phyloP scores from a whole-genome alignment of 208 protist genomes.

The Crithidia thermophila region DNA sequence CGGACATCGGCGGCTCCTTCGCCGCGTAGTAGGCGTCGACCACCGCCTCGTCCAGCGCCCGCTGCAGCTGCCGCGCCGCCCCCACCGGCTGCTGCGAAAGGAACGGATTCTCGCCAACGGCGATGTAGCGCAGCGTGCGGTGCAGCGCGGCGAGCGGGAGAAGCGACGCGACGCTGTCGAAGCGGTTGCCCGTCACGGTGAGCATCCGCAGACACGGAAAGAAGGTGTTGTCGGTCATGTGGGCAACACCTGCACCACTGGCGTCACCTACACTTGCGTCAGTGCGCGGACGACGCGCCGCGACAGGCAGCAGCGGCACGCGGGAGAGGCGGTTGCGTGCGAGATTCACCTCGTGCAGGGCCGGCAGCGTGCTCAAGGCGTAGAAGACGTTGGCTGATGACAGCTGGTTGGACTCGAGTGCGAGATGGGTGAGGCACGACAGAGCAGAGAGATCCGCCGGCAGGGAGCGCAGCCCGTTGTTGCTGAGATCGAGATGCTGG shows the following conservation, averaged over 20 bases:
- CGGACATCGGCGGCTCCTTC: background rate
- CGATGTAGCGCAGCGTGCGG: conserved; percentile 62
- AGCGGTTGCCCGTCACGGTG: conserved; percentile 64
- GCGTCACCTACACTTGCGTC: background rate
- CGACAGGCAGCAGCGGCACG: conserved; percentile 59
- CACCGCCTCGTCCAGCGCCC: conserved; percentile 53
- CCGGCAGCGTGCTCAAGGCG: conserved; percentile 81
- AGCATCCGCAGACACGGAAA: conserved; percentile 80
- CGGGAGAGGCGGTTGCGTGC: conserved; percentile 71
- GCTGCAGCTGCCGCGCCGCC: conserved; percentile 27
- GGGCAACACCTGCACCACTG: background rate
- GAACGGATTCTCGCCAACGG: conserved; percentile 69
- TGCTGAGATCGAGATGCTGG: conserved; percentile 82
- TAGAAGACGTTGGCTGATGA: conserved; percentile 53
- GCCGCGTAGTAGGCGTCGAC: conserved; percentile 62
- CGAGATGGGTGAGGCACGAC: conserved; percentile 80
- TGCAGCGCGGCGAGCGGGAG: conserved; percentile 61
- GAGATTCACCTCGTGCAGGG: conserved; percentile 83
- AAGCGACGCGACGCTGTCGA: conserved; percentile 44
- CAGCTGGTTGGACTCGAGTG: conserved; percentile 81
- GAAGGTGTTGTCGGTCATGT: conserved; percentile 42
- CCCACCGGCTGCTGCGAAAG: conserved; percentile 24
- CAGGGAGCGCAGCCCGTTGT: conserved; percentile 70
- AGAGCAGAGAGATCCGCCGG: conserved; percentile 75
- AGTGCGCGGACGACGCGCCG: background rate